These are phyloP conservation scores for Ammopiptanthus mongolicus DNA, from an alignment of 306 rosid species.

Conservation along the genomic window DNA sequence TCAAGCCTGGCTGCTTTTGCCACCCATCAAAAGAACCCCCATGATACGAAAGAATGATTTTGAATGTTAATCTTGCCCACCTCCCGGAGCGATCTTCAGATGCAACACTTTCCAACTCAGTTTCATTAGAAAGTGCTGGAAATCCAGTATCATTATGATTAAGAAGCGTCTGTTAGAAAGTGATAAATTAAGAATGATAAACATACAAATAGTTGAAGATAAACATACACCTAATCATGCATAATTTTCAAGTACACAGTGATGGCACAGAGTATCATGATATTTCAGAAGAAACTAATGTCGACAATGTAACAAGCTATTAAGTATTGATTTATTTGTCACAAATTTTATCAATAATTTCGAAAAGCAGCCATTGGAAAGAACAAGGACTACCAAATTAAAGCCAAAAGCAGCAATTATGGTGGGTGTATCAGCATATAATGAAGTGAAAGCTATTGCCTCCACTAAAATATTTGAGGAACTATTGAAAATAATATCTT, in stretches of 20 bases:
- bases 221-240: background rate
- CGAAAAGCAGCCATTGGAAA: background rate
- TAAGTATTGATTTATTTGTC: background rate
- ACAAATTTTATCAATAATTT: background rate
- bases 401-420: background rate
- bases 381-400: background rate
- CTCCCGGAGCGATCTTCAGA: slow-evolving; percentile 55
- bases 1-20: slow-evolving; percentile 89
- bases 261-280: background rate
- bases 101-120: slow-evolving; percentile 35
- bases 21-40: slow-evolving; percentile 93
- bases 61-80: slow-evolving; percentile 85
- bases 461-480: background rate
- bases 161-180: slow-evolving; percentile 38
- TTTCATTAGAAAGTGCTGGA: slow-evolving; percentile 30
- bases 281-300: background rate
- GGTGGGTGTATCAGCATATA: background rate
- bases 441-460: background rate
- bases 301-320: background rate
- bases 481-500: too few relatives aligned
- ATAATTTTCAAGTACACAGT: background rate
- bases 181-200: slow-evolving; percentile 15
- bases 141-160: slow-evolving; percentile 40
- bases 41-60: slow-evolving; percentile 67
- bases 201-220: slow-evolving; percentile 5